phyloP scores from a whole-genome alignment of 148 eudicot genomes.

The Tetragonia tetragonoides region DNA sequence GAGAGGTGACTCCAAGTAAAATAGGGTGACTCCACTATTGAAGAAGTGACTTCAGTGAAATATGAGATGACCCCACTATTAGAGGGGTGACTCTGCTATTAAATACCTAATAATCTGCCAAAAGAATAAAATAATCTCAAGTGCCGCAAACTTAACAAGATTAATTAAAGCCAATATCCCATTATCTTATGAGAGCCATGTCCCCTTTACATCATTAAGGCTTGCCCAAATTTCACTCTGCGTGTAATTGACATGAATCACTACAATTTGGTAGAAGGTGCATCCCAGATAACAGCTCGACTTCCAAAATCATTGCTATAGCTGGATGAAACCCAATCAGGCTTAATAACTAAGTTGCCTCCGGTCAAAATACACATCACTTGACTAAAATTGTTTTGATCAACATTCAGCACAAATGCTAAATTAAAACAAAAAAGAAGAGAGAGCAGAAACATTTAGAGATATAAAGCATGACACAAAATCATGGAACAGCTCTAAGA shows the following conservation, averaged over 20 bases:
- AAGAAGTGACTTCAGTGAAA: no score
- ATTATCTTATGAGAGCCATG: background rate
- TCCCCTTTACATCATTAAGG: background rate
- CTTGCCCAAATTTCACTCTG: background rate
- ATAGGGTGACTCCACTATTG: no score
- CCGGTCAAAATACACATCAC: slow-evolving; percentile 31
- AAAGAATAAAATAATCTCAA: no score
- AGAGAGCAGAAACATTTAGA: slow-evolving; percentile 19
- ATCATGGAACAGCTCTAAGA: slow-evolving; percentile 28
- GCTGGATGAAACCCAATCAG: slow-evolving; percentile 21
- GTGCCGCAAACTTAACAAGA: no score
- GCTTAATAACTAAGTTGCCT: slow-evolving; percentile 29
- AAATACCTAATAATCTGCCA: no score
- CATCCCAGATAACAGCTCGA: background rate
- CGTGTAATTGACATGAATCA: background rate
- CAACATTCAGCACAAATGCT: slow-evolving; percentile 29
- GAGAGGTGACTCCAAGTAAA: no score
- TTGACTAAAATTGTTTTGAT: slow-evolving; percentile 23
- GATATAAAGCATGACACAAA: slow-evolving; percentile 25
- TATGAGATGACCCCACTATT: no score
- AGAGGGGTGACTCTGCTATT: no score
- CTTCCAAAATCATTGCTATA: slow-evolving; percentile 16
- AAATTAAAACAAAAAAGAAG: slow-evolving; percentile 15
- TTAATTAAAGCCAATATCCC: background rate
- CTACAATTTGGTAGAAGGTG: background rate